Evolutionary conservation across 805 yeast species (phyloP).

Genomic region (Clavispora phyllophila): DNA sequence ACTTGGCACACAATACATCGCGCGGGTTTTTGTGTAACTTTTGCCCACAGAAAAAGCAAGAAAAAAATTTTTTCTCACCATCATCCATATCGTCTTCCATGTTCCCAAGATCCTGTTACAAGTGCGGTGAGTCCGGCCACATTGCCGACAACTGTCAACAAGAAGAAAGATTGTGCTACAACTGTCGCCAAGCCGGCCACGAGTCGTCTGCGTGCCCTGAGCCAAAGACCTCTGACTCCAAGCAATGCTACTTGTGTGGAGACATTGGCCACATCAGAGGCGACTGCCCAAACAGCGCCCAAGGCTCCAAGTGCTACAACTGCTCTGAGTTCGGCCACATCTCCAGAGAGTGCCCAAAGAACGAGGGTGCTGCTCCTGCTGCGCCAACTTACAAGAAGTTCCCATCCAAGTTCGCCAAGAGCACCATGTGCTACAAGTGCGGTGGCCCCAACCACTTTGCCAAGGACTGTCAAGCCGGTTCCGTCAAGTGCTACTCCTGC

Average conservation of each 20-base stretch:
- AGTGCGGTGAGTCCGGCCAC: slow-evolving; percentile 91
- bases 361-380: slow-evolving; percentile 31
- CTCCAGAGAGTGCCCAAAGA: slow-evolving; percentile 63
- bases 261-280: slow-evolving; percentile 84
- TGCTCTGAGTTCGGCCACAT: slow-evolving; percentile 78
- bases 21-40: slow-evolving; percentile 1
- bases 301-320: slow-evolving; percentile 73
- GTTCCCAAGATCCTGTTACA: slow-evolving; percentile 77
- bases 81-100: slow-evolving; percentile 8
- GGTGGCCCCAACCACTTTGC: slow-evolving; percentile 94
- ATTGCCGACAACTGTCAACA: slow-evolving; percentile 84
- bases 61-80: slow-evolving; percentile 6
- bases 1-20: not conserved
- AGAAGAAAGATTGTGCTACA: slow-evolving; percentile 83
- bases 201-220: slow-evolving; percentile 84
- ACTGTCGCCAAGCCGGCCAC: slow-evolving; percentile 87
- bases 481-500: slow-evolving; percentile 84
- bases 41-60: not conserved
- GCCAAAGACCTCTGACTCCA: slow-evolving; percentile 78
- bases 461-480: slow-evolving; percentile 75
- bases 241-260: slow-evolving; percentile 92
- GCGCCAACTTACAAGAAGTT: slow-evolving; percentile 17
- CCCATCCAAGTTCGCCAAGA: slow-evolving; percentile 20
- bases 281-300: slow-evolving; percentile 69
- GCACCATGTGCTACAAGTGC: slow-evolving; percentile 77